These are phyloP conservation scores for Boletus pseudo-olivaceus DNA, from an alignment of 768 basidiomycete genomes.

Conservation along the genomic window DNA sequence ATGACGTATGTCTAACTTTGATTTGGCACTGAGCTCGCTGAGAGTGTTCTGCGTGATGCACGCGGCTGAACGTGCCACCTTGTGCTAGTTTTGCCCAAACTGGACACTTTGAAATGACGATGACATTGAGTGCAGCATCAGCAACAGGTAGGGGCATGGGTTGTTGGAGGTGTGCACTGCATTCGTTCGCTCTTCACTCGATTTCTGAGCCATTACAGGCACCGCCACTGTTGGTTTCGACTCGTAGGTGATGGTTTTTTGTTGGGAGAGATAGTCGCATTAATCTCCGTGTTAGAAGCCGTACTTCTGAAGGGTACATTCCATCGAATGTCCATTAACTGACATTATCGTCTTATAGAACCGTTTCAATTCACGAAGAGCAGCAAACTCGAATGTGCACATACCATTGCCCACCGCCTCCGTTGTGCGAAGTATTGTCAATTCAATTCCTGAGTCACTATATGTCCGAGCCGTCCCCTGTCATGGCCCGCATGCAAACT, in stretches of 20 bases:
- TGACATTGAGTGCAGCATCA: slow-evolving; percentile 74
- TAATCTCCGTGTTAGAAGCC: slow-evolving; percentile 52
- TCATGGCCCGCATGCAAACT: slow-evolving; percentile 45
- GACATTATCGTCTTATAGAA: slow-evolving; percentile 6
- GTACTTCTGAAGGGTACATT: slow-evolving; percentile 57
- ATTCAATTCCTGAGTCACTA: slow-evolving; percentile 66
- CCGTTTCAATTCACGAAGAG: slow-evolving; percentile 47
- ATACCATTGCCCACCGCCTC: background rate
- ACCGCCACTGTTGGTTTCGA: slow-evolving; percentile 78
- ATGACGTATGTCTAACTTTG: background rate
- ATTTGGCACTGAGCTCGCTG: slow-evolving; percentile 73
- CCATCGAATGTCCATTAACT: slow-evolving; percentile 9
- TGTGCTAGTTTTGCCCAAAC: slow-evolving; percentile 67
- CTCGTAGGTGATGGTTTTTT: slow-evolving; percentile 44
- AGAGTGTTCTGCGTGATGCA: slow-evolving; percentile 75
- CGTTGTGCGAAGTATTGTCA: slow-evolving; percentile 45
- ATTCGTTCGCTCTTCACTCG: slow-evolving; percentile 7
- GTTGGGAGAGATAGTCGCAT: slow-evolving; percentile 7
- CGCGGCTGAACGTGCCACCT: slow-evolving; percentile 30
- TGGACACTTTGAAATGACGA: slow-evolving; percentile 73
- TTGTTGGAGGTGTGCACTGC: slow-evolving; percentile 58
- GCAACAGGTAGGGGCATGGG: slow-evolving; percentile 84
- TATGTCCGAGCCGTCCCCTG: slow-evolving; percentile 52
- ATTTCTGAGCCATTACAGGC: slow-evolving; percentile 37
- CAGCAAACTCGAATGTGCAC: slow-evolving; percentile 67